Evolutionary conservation across 345 rosid species (phyloP), one percentile per base, ranked within the genome.

Genomic region (Diplotaxis tenuifolia): DNA sequence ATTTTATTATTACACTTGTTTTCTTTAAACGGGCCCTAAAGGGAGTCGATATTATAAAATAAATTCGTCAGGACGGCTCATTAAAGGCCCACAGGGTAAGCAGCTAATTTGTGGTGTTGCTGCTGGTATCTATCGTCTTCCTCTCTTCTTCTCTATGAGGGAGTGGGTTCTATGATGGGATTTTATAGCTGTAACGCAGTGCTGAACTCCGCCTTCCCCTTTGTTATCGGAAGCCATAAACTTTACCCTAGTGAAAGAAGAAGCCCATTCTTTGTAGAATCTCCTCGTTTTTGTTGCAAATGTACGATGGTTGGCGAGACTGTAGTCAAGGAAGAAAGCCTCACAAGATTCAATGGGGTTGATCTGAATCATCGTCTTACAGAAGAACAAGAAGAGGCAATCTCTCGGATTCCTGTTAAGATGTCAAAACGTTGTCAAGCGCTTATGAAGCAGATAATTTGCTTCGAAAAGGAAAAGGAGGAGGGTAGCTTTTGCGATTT

Each of bases 391-490:
- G 50, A 42, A 15, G 50, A 42, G 18, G 8, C 16, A 14, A 14
- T 40, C 5, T 11, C 6, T 40, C 47, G 47, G 3, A 42, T 42
- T 14, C 50, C 50, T 14, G 18, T 14, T 0, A 42, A 14, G 18
- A 42, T 42, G 50, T 42, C 50, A 4, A 42, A 42, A 42, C 50
- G 50, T 4, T 14, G 50, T 42, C 50, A 42, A 42, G 50, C 50
- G 15, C 45, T 88, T 19, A 74, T 90, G 88, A 85, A 58, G 29
- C 95, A 93, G 76, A 81, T 93, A 64, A 82, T 93, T 27, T 87
- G 86, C 73, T 79, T 79, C 68, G 0, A 0, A 1, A 18, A 42
- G 14, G 14, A 47, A 20, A 20, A 1, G 10, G 50, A 42, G 14
- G 14, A 47, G 53, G 53, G 8, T 6, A 16, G 20, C 4, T 15